These are phyloP conservation scores for Taphrina flavorubra DNA, from an alignment of 1,139 yeast genomes.

Conservation along the genomic window DNA sequence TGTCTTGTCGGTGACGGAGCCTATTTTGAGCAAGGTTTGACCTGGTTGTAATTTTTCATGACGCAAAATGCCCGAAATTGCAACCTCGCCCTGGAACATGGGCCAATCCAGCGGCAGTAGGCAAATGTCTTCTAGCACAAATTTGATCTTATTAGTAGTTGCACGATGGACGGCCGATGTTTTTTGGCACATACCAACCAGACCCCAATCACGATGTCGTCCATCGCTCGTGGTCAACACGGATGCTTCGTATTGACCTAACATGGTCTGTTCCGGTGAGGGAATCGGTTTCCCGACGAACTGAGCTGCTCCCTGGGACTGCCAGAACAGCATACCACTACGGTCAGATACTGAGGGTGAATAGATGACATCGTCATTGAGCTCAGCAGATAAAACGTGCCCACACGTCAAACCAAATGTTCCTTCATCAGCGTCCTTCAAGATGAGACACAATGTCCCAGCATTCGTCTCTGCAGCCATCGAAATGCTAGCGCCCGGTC, in stretches of 20 bases:
- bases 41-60: not conserved
- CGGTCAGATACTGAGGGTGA: not conserved
- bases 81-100: not conserved
- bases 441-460: not conserved
- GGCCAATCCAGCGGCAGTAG: not conserved
- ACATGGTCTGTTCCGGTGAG: not conserved
- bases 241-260: not conserved
- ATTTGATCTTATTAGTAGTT: not conserved
- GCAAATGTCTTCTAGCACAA: not conserved
- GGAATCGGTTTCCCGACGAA: not conserved
- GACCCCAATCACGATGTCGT: conserved; percentile 9
- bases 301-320: not conserved
- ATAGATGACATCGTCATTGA: not conserved
- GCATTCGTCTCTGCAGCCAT: not conserved
- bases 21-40: not conserved
- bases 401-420: not conserved
- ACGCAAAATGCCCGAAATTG: not conserved
- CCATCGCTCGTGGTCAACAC: not conserved
- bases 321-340: not conserved
- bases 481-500: not conserved
- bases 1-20: not conserved
- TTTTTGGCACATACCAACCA: not conserved
- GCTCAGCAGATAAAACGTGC: not conserved
- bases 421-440: not conserved
- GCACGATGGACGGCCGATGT: not conserved